These are phyloP conservation scores for Yamadazyma insecticola DNA, from an alignment of 805 yeast genomes.

Conservation along the genomic window DNA sequence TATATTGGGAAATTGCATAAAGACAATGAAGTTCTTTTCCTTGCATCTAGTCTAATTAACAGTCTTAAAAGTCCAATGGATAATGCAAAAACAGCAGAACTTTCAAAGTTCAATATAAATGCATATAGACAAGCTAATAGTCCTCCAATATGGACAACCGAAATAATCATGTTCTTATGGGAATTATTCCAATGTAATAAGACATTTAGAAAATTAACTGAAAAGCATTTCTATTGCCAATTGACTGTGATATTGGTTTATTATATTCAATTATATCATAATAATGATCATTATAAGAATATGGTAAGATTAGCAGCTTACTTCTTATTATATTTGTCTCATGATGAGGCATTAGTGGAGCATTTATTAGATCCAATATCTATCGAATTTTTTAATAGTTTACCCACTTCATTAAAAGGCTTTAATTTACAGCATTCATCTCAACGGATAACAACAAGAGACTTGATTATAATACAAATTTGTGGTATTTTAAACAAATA, in stretches of 20 bases:
- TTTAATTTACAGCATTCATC: conserved; percentile 1
- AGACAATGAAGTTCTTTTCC: conserved; percentile 48
- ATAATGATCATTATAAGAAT: conserved; percentile 31
- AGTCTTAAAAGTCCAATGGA: conserved; percentile 45
- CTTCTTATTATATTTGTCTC: conserved; percentile 47
- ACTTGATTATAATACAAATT: conserved; percentile 54
- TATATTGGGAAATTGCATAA: conserved; percentile 51
- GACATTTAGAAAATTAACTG: conserved; percentile 38
- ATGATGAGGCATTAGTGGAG: conserved; percentile 32
- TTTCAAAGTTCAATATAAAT: conserved; percentile 7
- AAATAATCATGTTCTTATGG: conserved; percentile 64
- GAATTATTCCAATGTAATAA: conserved; percentile 73
- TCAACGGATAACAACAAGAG: conserved; percentile 55
- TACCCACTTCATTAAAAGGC: conserved; percentile 46
- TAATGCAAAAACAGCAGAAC: conserved; percentile 9
- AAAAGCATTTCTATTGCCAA: conserved; percentile 46
- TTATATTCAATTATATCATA: conserved; percentile 49
- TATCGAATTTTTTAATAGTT: conserved; percentile 36
- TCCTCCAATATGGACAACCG: conserved; percentile 48
- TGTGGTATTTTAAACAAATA: conserved; percentile 32
- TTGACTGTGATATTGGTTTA: conserved; percentile 51
- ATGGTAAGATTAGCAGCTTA: conserved; percentile 49
- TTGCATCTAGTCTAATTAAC: conserved; percentile 44
- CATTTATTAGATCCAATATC: conserved; percentile 46
- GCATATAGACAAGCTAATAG: conserved; percentile 10